Evolutionary conservation across 257 asterid genomes (phyloP).

Genomic region (Salvia miltiorrhiza): DNA sequence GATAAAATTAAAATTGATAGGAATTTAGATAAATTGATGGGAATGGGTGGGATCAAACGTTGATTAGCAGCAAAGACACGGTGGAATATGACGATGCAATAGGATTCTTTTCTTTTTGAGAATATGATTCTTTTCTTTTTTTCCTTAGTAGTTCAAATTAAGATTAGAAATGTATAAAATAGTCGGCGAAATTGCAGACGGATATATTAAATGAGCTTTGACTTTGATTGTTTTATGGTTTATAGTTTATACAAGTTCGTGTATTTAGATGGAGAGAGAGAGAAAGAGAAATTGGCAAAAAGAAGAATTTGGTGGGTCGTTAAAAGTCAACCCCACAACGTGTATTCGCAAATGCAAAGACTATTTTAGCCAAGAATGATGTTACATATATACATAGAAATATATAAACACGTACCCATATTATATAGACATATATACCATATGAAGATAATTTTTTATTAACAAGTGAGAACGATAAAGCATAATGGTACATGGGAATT

Average conservation of each 20-base stretch:
- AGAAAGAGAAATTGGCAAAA: neutral
- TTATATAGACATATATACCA: too few relatives aligned
- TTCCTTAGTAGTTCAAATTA: neutral
- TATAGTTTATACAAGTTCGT: neutral
- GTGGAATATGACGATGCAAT: neutral
- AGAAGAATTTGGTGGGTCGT: neutral
- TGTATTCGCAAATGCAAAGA: neutral
- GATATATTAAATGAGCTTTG: neutral
- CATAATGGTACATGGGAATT: too few relatives aligned
- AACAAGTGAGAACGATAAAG: too few relatives aligned
- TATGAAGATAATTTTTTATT: too few relatives aligned
- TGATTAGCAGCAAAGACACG: neutral
- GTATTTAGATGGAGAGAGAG: neutral
- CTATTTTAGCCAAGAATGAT: too few relatives aligned
- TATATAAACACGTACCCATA: too few relatives aligned
- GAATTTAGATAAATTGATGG: neutral
- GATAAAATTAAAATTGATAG: too few relatives aligned
- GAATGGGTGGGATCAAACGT: neutral
- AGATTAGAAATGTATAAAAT: neutral
- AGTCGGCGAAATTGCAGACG: neutral
- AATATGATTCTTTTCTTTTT: too few relatives aligned
- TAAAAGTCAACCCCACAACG: conserved; percentile 5
- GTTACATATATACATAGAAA: too few relatives aligned
- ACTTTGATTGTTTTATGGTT: neutral
- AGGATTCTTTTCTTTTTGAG: too few relatives aligned